phyloP scores from a whole-genome alignment of 1,284 basidiomycete species.

The Trametes versicolor region DNA sequence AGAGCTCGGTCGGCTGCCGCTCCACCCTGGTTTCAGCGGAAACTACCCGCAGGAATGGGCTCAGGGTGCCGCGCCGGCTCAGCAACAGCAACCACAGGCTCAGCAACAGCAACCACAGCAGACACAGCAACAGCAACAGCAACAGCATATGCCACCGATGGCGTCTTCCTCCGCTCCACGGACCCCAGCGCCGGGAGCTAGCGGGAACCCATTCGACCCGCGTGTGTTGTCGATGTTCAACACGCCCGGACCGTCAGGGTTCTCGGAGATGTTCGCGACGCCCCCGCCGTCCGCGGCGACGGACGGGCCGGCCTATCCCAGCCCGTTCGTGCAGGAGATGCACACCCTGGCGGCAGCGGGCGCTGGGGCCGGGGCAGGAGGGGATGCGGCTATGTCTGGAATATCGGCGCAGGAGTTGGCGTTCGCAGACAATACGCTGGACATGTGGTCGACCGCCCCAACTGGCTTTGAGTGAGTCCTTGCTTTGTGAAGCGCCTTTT shows the following conservation, averaged over 20 bases:
- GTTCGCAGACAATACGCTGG: conserved; percentile 40
- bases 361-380: neutral
- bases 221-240: conserved; percentile 30
- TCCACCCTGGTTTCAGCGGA: conserved; percentile 48
- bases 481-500: neutral
- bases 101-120: conserved; percentile 7
- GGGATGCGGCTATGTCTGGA: conserved; percentile 1
- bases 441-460: conserved; percentile 49
- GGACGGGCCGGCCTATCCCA: conserved; percentile 22
- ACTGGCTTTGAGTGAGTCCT: conserved; percentile 45
- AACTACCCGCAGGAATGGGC: conserved; percentile 25
- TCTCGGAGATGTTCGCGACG: conserved; percentile 26
- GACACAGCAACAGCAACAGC: conserved; percentile 1
- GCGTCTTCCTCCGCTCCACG: neutral
- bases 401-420: conserved; percentile 39
- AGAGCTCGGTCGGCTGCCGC: conserved; percentile 63
- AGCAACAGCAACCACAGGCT: conserved; percentile 7
- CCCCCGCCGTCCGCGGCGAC: conserved; percentile 3
- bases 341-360: conserved; percentile 19
- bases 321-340: conserved; percentile 19
- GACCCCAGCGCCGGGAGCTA: neutral
- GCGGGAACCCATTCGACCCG: conserved; percentile 28
- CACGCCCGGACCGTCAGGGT: conserved; percentile 18
- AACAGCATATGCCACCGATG: conserved; percentile 2
- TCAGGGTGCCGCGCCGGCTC: neutral